phyloP scores from a whole-genome alignment of 371 early-diverging fungal genomes.

The Lichtheimia ornata region DNA sequence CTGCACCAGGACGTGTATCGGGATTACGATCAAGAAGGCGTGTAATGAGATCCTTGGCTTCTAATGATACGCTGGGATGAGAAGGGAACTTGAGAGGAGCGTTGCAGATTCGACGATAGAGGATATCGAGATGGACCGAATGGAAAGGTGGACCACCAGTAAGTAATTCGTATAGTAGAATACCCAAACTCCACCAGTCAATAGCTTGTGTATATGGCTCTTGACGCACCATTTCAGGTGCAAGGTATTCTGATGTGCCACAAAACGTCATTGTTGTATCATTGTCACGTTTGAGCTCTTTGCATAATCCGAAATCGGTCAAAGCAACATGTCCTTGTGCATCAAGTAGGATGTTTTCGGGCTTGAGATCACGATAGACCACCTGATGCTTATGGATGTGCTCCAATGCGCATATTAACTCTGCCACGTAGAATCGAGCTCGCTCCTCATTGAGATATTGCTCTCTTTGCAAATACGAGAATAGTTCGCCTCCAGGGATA shows the following conservation, averaged over 20 bases:
- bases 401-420: constrained; percentile 72
- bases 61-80: constrained; percentile 42
- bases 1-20: constrained; percentile 55
- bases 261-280: constrained; percentile 70
- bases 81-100: constrained; percentile 23
- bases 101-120: constrained; percentile 84
- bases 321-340: constrained; percentile 76
- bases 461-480: constrained; percentile 63
- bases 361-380: constrained; percentile 72
- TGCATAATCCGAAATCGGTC: constrained; percentile 82
- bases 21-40: constrained; percentile 78
- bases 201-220: constrained; percentile 77
- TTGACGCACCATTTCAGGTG: constrained; percentile 88
- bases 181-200: constrained; percentile 99
- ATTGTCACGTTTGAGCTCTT: constrained; percentile 55
- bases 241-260: constrained; percentile 97
- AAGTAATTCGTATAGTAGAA: constrained; percentile 93
- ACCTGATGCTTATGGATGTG: constrained; percentile 69
- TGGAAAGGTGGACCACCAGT: constrained; percentile 88
- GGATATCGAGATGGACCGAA: constrained; percentile 77
- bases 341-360: constrained; percentile 68
- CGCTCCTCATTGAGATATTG: constrained; percentile 62
- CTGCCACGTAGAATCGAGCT: constrained; percentile 73
- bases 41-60: constrained; percentile 70
- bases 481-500: constrained; percentile 81